Evolutionary conservation across 306 rosid species (phyloP), one percentile per base, ranked within the genome.

Genomic region (Gillenia trifoliata): DNA sequence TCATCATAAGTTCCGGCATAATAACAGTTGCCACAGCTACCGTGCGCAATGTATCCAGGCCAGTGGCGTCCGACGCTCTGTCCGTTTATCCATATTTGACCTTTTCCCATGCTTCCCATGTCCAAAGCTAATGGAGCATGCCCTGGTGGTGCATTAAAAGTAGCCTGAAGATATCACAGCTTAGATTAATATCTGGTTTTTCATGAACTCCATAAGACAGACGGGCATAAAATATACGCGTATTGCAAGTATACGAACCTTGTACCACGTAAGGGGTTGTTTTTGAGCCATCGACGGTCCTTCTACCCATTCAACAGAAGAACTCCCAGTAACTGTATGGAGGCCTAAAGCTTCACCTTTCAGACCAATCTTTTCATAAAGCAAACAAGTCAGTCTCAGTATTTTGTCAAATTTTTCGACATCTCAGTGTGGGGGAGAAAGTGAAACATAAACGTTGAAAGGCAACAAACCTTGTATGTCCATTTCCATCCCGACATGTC

Each of bases 101-200:
- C 99, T 69, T 94, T 94, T 74, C 96, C 99, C 99, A 94, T 94
- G 89, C 86, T 84, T 64, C 84, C 86, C 99, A 92, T 90, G 71
- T 94, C 99, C 66, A 94, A 87, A 77, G 99, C 97, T 64, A 92
- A 70, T 50, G 97, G 97, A 64, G 82, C 93, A 68, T 86, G 77
- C 64, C 95, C 96, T 63, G 68, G 78, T 31, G 97, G 99, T 30
- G 96, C 84, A 54, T 75, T 82, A 26, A 94, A 92, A 68, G 79
- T 86, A 22, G 95, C 78, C 98, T 93, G 86, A 55, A 79, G 38
- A 84, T 73, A 75, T 33, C 55, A 50, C 54, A 79, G 34, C 41
- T 52, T 31, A 80, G 75, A 40, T 40, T 40, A 74, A 16, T 45
- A 4, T 43, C 61, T 15, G 23, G 55, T 38, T 16, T 38, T 76